Evolutionary conservation across 1,284 basidiomycete genomes (phyloP), one percentile per base, ranked within the genome.

Genomic region (Bondarzewia mesenterica): DNA sequence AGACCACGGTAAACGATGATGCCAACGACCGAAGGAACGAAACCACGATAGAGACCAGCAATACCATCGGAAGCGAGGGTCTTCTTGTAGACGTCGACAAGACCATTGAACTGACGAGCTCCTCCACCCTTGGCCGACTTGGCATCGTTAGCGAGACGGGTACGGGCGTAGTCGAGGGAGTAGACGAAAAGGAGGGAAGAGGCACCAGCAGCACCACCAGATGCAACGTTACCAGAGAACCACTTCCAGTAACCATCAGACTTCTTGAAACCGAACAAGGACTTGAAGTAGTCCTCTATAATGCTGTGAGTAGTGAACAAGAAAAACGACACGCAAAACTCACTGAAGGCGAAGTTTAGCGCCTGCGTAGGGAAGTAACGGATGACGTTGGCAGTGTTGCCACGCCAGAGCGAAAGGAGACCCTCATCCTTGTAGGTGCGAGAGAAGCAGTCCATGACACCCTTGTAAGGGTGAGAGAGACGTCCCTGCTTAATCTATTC

Each of bases 351-450:
- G 64, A 95, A 95, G 85, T 95, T 95, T 61, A 95, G 74, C 35
- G 92, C 92, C 68, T 95, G 92, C 41, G 93, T 95, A 50, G 92
- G 92, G 87, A 95, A 95, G 84, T 95, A 94, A 70, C 92, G 91
- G 72, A 95, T 93, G 70, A 95, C 93, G 72, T 95, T 95, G 77
- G 93, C 92, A 42, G 91, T 93, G 82, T 95, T 95, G 68, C 92
- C 93, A 73, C 93, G 79, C 93, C 93, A 95, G 63, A 95, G 74
- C 15, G 93, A 86, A 51, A 92, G 75, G 50, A 93, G 71, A 68
- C 93, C 92, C 75, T 95, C 92, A n/a, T 93, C 91, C 55, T 68
- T 73, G 75, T 91, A 91, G 54, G 90, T 93, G 58, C 93, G 91
- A 53, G 59, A 49, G 66, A 93, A 94, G 62, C 93, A 93, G 72